Evolutionary conservation across 257 asterid species (phyloP), one percentile per base, ranked within the genome.

Genomic region (Agastache rugosa): DNA sequence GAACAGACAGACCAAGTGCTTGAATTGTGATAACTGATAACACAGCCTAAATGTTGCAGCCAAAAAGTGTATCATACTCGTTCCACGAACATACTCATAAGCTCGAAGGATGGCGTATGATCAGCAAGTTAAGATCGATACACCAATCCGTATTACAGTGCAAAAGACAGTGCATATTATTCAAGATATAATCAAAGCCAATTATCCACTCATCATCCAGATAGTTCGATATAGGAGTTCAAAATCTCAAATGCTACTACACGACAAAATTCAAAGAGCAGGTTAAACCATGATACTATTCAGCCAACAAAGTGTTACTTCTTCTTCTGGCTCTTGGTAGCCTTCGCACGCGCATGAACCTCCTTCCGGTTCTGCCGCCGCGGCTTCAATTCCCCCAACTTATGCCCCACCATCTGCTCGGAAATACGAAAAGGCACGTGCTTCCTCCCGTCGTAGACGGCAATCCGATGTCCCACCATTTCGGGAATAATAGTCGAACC

Each of bases 341-440:
- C 39, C 82, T 83, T 85, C 1, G 69, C 78, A 5, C 79, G 79
- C 31, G 90, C 80, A 25, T 86, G 89, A 44, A 78, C 67, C 76
- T 84, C 86, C 85, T 86, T 84, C 84, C 51, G 77, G 1, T 82
- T 60, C 50, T 8, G 14, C 11, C 83, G 83, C n/a, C 78, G 58
- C 2, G 83, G 86, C 50, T 53, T 59, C 55, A 86, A 71, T 25
- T 86, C 91, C 20, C 91, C 91, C 78, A 86, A 50, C 60, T 84
- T 86, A 72, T 86, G 91, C 51, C 91, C 90, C 82, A 86, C 91
- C 91, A 86, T 86, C 48, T 75, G 68, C 86, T 86, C 91, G 31
- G 67, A 48, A 10, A 86, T 86, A 7, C 78, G 77, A 48, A 82
- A 86, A 8, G 87, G 80, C 27, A 82, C 67, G 77, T 84, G 91